phyloP scores from a whole-genome alignment of 179 eudicot genomes.

The Actinidia chinensis region DNA sequence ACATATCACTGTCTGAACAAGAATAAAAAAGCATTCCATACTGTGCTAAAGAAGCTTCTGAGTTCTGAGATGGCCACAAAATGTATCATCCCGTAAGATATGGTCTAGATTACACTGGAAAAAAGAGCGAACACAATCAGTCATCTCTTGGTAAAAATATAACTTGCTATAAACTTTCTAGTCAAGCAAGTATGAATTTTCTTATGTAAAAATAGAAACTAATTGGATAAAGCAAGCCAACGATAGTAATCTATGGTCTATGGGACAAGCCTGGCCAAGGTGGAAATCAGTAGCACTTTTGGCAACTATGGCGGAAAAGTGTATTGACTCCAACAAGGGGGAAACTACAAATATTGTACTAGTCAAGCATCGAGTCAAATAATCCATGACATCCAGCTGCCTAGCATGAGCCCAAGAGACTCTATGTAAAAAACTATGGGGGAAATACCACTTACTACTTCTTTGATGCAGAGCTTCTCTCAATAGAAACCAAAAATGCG shows the following conservation, averaged over 20 bases:
- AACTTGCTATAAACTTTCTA: background rate
- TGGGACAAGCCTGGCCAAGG: background rate
- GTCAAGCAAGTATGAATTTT: background rate
- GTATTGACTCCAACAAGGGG: constrained; percentile 4
- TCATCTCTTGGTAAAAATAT: background rate
- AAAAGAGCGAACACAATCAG: constrained; percentile 22
- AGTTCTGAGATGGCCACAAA: constrained; percentile 78
- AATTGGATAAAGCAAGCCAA: background rate
- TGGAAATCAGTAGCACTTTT: background rate
- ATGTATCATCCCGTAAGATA: constrained; percentile 70
- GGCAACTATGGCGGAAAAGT: background rate
- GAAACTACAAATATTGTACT: background rate
- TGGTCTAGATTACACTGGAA: constrained; percentile 89
- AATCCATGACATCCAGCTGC: background rate
- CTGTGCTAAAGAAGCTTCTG: constrained; percentile 72
- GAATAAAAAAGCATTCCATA: constrained; percentile 70
- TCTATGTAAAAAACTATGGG: constrained; percentile 14
- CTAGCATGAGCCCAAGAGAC: background rate
- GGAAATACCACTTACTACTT: constrained; percentile 69
- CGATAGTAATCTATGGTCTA: background rate
- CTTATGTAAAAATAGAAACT: background rate
- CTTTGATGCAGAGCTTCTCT: constrained; percentile 68
- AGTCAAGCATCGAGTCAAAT: constrained; percentile 7
- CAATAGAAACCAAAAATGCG: constrained; percentile 80
- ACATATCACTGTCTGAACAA: constrained; percentile 75